phyloP scores from a whole-genome alignment of 139 green algal species.

The Zygnema cylindricum region DNA sequence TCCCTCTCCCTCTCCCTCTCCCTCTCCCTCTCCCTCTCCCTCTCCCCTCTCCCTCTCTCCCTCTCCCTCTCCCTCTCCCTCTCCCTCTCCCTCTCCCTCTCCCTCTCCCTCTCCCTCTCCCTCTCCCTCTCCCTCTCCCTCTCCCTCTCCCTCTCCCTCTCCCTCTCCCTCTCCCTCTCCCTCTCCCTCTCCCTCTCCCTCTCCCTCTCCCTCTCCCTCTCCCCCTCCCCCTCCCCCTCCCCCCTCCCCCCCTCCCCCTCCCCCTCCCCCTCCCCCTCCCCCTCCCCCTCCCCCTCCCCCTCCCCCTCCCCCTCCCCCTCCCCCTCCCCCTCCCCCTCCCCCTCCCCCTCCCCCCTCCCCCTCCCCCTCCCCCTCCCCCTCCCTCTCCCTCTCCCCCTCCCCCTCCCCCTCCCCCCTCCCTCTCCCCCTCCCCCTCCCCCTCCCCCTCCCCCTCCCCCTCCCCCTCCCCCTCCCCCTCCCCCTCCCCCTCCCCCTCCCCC shows the following conservation, averaged over 20 bases:
- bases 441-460: not conserved
- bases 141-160: conserved; percentile 7
- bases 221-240: not conserved
- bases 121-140: not conserved
- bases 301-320: not conserved
- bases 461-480: not conserved
- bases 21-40: not conserved
- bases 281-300: not conserved
- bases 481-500: not conserved
- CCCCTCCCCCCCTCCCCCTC: too few relatives aligned
- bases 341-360: not conserved
- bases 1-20: not conserved
- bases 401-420: not conserved
- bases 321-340: not conserved
- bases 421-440: not conserved
- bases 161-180: not conserved
- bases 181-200: not conserved
- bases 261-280: not conserved
- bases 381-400: not conserved
- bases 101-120: not conserved
- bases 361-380: not conserved
- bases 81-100: not conserved
- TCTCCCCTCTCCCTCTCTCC: not conserved
- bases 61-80: not conserved
- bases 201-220: not conserved